A percentile compares a stretch with the other conserved stretches of the same genome.
These are phyloP conservation scores for Laguncularia racemosa DNA, from an alignment of 345 rosid genomes.

Conservation along the genomic window DNA sequence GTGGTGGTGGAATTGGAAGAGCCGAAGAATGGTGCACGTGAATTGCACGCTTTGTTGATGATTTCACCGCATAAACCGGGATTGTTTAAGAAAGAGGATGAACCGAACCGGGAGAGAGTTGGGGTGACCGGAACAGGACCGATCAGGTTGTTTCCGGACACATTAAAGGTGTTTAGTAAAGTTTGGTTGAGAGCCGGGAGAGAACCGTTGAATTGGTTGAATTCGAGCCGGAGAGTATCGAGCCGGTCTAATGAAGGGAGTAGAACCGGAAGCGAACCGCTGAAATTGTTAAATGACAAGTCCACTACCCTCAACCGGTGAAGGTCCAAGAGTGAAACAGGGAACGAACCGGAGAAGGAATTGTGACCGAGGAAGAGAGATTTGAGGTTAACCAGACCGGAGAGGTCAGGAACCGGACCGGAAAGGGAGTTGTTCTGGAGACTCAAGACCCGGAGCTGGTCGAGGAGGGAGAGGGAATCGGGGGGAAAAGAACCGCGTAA, in stretches of 20 bases:
- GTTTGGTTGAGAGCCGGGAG: slow-evolving; percentile 75
- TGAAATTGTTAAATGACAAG: slow-evolving; percentile 40
- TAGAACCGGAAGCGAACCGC: slow-evolving; percentile 54
- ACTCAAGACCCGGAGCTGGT: slow-evolving; percentile 81
- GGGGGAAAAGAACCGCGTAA: slow-evolving; percentile 69
- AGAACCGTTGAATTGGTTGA: slow-evolving; percentile 56
- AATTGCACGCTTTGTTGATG: slow-evolving; percentile 45
- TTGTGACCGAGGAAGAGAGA: slow-evolving; percentile 56
- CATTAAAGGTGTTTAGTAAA: slow-evolving; percentile 40
- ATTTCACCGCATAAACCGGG: slow-evolving; percentile 83
- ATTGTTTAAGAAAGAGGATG: slow-evolving; percentile 51
- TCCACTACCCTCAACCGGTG: slow-evolving; percentile 55
- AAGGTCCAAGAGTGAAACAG: slow-evolving; percentile 51
- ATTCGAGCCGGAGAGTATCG: slow-evolving; percentile 51
- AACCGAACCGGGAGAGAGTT: slow-evolving; percentile 49
- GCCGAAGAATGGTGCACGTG: slow-evolving; percentile 61
- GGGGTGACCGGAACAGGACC: slow-evolving; percentile 63
- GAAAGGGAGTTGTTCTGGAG: slow-evolving; percentile 74
- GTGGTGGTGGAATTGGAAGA: slow-evolving; percentile 16
- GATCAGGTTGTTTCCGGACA: slow-evolving; percentile 70
- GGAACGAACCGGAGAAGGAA: slow-evolving; percentile 65
- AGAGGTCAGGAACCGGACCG: slow-evolving; percentile 80
- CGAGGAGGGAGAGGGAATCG: slow-evolving; percentile 61
- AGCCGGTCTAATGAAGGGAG: slow-evolving; percentile 46
- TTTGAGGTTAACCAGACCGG: slow-evolving; percentile 61